These are phyloP conservation scores for Diospyros kaki DNA, from an alignment of 148 eudicot species.

Conservation along the genomic window DNA sequence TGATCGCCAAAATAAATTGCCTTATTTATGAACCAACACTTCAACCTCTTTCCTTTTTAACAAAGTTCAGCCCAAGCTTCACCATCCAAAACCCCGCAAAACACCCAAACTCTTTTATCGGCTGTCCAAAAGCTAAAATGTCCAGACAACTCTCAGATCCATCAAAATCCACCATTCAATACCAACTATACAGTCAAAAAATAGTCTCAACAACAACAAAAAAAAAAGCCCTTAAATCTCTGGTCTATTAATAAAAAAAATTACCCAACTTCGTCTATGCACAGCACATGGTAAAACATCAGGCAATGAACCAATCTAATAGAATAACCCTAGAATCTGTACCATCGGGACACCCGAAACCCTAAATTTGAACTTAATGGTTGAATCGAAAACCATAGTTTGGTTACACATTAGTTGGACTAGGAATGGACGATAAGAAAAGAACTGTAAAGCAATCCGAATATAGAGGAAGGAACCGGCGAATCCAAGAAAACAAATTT, in stretches of 20 bases:
- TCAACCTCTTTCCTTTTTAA: neutral
- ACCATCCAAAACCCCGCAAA: neutral
- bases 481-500: conserved; percentile 16
- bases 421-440: neutral
- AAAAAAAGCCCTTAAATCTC: neutral
- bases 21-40: neutral
- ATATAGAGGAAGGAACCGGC: neutral
- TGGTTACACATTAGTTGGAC: neutral
- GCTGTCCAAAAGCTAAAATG: neutral
- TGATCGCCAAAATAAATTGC: neutral
- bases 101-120: neutral
- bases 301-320: conserved; percentile 4
- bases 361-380: conserved; percentile 8
- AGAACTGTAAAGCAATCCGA: neutral
- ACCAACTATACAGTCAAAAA: neutral
- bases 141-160: conserved; percentile 11
- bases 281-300: neutral
- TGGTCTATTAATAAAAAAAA: neutral
- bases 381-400: conserved; percentile 3
- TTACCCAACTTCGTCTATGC: neutral
- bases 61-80: conserved; percentile 3
- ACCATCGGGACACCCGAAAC: conserved; percentile 6
- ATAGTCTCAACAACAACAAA: neutral
- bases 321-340: neutral
- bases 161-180: neutral